Evolutionary conservation across 371 early-diverging fungal species (phyloP).

Genomic region (Mucor plumbeus): DNA sequence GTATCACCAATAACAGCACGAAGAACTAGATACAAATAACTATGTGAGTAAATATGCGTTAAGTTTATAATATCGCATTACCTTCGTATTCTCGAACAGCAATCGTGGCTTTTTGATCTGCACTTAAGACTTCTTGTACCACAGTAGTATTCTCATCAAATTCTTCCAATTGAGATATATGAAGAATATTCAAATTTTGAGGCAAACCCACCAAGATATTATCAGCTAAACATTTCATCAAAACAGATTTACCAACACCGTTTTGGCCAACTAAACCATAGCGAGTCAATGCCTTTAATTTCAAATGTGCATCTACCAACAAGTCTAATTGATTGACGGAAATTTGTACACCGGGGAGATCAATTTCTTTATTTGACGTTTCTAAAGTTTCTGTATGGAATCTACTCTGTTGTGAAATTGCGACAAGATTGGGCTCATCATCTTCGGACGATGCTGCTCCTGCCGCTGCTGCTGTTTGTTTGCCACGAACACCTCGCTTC

Average conservation of each 20-base stretch:
- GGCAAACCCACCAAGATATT: constrained; percentile 82
- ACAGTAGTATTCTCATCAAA: constrained; percentile 56
- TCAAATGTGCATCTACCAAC: constrained; percentile 68
- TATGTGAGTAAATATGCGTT: no score
- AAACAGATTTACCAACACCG: constrained; percentile 91
- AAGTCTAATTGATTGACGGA: constrained; percentile 65
- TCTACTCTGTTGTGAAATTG: constrained; percentile 84
- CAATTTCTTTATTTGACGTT: constrained; percentile 62
- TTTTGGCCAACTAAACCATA: constrained; percentile 89
- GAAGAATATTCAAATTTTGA: constrained; percentile 74
- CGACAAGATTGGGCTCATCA: constrained; percentile 60
- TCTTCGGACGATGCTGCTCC: background rate
- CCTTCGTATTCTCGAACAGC: constrained; percentile 41
- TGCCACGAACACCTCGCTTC: constrained; percentile 10
- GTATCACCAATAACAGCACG: constrained; percentile 47
- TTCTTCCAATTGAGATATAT: constrained; percentile 77
- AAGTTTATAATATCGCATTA: background rate
- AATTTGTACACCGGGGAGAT: constrained; percentile 77
- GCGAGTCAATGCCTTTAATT: constrained; percentile 62
- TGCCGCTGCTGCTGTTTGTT: constrained; percentile 19
- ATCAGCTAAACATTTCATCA: constrained; percentile 77
- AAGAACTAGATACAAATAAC: constrained; percentile 26
- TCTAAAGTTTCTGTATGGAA: constrained; percentile 84
- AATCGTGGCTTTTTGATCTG: constrained; percentile 65
- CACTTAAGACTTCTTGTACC: constrained; percentile 71